These are phyloP conservation scores for Xerocomellus amylosporus DNA, from an alignment of 768 basidiomycete species.

Conservation along the genomic window DNA sequence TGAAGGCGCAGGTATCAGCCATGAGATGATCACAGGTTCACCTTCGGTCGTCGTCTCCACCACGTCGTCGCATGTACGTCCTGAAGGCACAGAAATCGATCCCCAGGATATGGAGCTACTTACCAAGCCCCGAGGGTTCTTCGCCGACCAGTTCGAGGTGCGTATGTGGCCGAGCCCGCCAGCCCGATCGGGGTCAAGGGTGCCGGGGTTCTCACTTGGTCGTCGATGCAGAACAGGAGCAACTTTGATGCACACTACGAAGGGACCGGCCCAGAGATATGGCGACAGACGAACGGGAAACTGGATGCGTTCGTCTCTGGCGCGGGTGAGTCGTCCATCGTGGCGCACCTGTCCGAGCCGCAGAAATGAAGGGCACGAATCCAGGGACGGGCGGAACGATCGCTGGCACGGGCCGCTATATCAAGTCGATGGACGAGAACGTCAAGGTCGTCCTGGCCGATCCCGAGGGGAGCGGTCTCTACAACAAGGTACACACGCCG, in stretches of 20 bases:
- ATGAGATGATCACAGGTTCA: constrained; percentile 43
- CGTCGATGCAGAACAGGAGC: constrained; percentile 57
- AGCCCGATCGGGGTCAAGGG: background rate
- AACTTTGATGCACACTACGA: constrained; percentile 88
- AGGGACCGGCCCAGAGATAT: constrained; percentile 94
- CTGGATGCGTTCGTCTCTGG: constrained; percentile 87
- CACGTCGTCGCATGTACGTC: constrained; percentile 42
- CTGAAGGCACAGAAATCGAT: constrained; percentile 29
- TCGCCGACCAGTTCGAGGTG: constrained; percentile 95
- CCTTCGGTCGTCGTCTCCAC: constrained; percentile 54
- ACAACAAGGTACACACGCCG: constrained; percentile 67
- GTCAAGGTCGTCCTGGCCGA: constrained; percentile 78
- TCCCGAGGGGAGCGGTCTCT: constrained; percentile 92
- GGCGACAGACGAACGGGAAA: constrained; percentile 83
- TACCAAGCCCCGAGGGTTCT: constrained; percentile 73
- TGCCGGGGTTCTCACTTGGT: background rate
- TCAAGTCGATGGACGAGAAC: constrained; percentile 71
- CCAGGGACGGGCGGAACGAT: constrained; percentile 95
- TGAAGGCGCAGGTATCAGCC: constrained; percentile 19
- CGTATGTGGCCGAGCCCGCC: background rate
- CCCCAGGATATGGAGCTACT: constrained; percentile 42
- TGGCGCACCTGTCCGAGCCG: background rate
- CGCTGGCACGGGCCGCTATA: constrained; percentile 74
- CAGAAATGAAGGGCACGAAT: background rate
- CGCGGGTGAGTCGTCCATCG: constrained; percentile 53